Base-by-base conservation (phyloP, 768 basidiomycete species). In the Gautieria morchelliformis region DNA sequence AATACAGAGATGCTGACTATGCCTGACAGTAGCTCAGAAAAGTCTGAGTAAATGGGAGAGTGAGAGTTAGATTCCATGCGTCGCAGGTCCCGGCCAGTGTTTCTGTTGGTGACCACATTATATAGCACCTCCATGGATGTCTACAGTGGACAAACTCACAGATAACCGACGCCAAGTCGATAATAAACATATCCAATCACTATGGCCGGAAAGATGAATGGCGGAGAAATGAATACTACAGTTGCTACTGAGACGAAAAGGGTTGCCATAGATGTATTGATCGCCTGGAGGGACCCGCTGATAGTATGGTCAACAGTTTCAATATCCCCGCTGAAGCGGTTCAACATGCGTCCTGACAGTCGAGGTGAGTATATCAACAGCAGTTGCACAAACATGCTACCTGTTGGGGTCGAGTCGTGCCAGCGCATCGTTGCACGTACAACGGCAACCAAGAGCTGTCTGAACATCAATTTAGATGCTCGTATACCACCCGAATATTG, bases 1-100 rank as follows among this genome's bases (percentile, higher is more conserved):
- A 35, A 4, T 30, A 52, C 22, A 33, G 54, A 27, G 46, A 49
- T 30, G 24, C 57, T 67, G 9, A 68, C 63, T 19, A 72, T 67
- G 22, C 92, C 92, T 52, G 93, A 88, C n/a, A 95, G 69, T 10
- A 93, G 70, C 64, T 92, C 90, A 12, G 81, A 81, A 61, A 91
- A 93, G 56, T 85, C 87, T 8, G 86, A 85, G 70, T 85, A 90
- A 60, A 91, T 90, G 0, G 91, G 88, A 0, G 87, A 89, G 12
- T 89, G 77, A 1, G 86, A 81, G 63, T 90, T 94, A 1, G 90
- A 89, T 67, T 95, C 93, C 84, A 96, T 90, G 19, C 93, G 79
- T 58, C 91, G 79, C 19, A 95, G 72, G 65, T 93, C 91, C 46
- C 92, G 80, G 0, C 89, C 88, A 0, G 88, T 89, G 63, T 83